Base-by-base conservation (phyloP, 257 asterid genomes). In the Jacaranda copaia region DNA sequence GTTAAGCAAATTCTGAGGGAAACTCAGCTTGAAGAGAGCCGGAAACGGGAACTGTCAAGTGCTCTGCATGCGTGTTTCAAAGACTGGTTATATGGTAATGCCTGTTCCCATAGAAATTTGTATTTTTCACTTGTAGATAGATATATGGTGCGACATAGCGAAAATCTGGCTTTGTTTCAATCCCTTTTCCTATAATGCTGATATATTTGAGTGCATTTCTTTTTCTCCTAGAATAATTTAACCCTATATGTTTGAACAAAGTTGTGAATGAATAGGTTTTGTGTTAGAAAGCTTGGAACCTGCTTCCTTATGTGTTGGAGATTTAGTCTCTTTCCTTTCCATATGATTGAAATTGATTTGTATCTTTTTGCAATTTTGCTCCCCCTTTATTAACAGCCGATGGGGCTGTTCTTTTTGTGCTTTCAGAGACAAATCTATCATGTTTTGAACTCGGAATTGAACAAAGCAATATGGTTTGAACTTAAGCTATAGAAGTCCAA, bases 81-180 rank as follows among this genome's bases (percentile, higher is more conserved):
- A 81, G 99, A 94, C 78, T 94, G 99, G 99, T 81, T 94, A 78
- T 94, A 92, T 73, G 98, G 99, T 94, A 94, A 84, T 77, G 70
- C 40, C 68, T 72, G 10, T 2, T 78, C 6, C 59, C 14, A 53
- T 4, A 0, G 55, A 15, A 53, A 57, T 32, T 57, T 42, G 57
- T 5, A 13, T 43, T 49, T 57, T 71, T 75, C 57, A 51, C 20
- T 12, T 49, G 40, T 70, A 53, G 55, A 38, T 25, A 55, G 49
- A 39, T 70, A 51, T 56, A 15, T 77, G 61, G 38, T 46, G n/a
- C 39, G 39, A 32, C 25, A 10, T 25, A 48, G 25, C 8, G 67
- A 66, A 45, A 46, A 36, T 70, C 63, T 14, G 32, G 19, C 52
- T 35, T 20, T 55, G 8, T 7, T 38, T 63, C 40, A 60, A 51